Base-by-base conservation (phyloP, 192 early-diverging fungal species). In the Coemansia sp. region DNA sequence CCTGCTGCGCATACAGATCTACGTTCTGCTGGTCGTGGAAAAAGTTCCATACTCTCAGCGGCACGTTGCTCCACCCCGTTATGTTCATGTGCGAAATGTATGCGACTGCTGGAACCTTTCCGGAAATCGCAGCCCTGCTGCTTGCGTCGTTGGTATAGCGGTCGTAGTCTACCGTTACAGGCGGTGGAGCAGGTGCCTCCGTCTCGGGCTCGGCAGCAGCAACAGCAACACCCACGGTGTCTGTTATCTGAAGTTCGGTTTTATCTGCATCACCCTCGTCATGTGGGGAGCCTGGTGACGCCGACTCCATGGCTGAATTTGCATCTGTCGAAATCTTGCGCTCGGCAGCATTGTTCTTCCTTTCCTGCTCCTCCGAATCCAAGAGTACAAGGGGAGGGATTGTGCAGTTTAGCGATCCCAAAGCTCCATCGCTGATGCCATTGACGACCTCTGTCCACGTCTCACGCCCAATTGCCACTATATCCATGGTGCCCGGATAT, bases 11-110 rank as follows among this genome's bases (percentile, higher is more conserved):
- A 28, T 75, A 81, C 61, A 27, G 25, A 36, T 81, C 69, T 13
- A 75, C 73, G 42, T 81, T 81, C 69, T 81, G 68, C 65, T 81
- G 78, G 57, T 81, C 68, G 56, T 81, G 68, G 69, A 81, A 81
- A n/a, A 81, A 75, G 59, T 68, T 68, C 68, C 62, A 81, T 29
- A 81, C 62, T 50, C 66, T 65, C 27, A 50, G 65, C 9, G 78
- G 72, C 58, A 81, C 45, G 42, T 61, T 59, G 22, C 68, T 73
- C 78, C 78, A 81, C 13, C 78, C 78, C 2, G 68, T 59, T 19
- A 65, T 62, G 50, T 72, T 75, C 27, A 55, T 54, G 61, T 75
- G 78, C 41, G 68, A 59, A 34, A 81, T 75, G 40, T 71, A 81
- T 44, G 72, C 78, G 33, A 55, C 66, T 0, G 58, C 78, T 38